These are phyloP conservation scores for Colletotrichum camelliae DNA, from an alignment of 2,329 filamentous ascomycete species.

Conservation along the genomic window DNA sequence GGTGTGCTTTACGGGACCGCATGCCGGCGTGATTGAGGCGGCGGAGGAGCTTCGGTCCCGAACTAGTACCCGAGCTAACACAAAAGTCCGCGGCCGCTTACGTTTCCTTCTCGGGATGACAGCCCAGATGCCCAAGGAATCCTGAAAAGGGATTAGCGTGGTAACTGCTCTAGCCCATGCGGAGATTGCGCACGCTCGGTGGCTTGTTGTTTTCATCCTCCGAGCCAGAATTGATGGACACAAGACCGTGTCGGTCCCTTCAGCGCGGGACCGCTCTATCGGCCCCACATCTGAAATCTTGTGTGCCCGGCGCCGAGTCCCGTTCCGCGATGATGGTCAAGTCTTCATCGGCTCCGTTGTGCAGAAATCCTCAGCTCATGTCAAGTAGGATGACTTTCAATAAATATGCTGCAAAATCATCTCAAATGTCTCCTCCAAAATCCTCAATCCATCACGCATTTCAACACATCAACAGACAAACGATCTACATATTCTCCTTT, in stretches of 20 bases:
- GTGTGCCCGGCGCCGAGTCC: background rate
- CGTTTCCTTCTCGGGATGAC: background rate
- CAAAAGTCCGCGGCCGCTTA: background rate
- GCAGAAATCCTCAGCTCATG: background rate
- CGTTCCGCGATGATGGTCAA: background rate
- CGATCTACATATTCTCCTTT: background rate
- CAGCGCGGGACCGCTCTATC: background rate
- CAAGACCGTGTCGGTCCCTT: background rate
- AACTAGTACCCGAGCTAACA: background rate
- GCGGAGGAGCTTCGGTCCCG: background rate
- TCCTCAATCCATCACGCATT: background rate
- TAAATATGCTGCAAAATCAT: background rate
- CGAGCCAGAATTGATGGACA: background rate
- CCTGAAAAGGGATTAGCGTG: background rate
- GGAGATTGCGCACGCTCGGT: background rate
- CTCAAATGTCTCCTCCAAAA: background rate
- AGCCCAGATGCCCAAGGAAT: background rate
- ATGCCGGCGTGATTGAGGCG: background rate
- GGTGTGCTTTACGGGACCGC: background rate
- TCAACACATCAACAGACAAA: background rate
- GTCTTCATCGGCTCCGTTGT: background rate
- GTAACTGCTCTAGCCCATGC: background rate
- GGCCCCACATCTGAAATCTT: background rate
- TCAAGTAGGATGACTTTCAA: fast-evolving
- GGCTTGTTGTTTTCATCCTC: background rate